Conservation (phyloP, 352 stramenopile genomes). For the Pythium brachiatum region DNA sequence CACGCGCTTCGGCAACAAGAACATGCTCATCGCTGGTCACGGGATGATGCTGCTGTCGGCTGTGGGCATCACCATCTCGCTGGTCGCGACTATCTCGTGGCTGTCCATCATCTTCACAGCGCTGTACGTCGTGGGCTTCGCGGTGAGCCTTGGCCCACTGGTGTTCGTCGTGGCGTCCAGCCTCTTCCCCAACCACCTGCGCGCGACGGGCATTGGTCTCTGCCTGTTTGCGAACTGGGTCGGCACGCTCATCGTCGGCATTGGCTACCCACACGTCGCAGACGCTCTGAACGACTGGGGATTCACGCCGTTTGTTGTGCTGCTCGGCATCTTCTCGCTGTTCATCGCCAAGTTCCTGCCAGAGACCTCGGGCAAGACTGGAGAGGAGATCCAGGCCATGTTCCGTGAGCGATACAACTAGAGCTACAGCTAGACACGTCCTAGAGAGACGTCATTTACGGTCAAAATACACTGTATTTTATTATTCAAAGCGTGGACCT, state of each 20-base stretch:
- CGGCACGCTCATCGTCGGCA: conserved; percentile 48
- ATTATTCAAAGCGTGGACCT: neutral
- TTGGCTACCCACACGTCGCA: conserved; percentile 57
- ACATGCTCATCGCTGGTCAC: conserved; percentile 45
- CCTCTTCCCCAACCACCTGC: conserved; percentile 56
- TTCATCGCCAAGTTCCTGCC: conserved; percentile 25
- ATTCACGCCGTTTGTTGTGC: conserved; percentile 30
- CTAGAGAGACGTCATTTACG: neutral
- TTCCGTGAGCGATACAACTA: conserved; percentile 15
- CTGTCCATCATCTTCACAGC: conserved; percentile 57
- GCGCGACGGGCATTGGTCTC: conserved; percentile 38
- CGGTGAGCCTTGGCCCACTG: conserved; percentile 61
- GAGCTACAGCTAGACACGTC: neutral
- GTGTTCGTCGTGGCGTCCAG: conserved; percentile 57
- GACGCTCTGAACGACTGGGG: conserved; percentile 35
- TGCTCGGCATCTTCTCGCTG: conserved; percentile 8
- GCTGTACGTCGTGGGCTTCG: conserved; percentile 58
- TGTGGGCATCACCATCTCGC: conserved; percentile 50
- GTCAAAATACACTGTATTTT: conserved; percentile 5
- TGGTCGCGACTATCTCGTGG: conserved; percentile 31
- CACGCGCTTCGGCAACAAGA: conserved; percentile 46
- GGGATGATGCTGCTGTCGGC: conserved; percentile 43
- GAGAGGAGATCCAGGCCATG: conserved; percentile 27
- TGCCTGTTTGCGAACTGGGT: conserved; percentile 44
- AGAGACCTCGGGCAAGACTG: conserved; percentile 22